These are phyloP conservation scores for Butyriboletus loyo DNA, from an alignment of 768 basidiomycete species.

Conservation along the genomic window DNA sequence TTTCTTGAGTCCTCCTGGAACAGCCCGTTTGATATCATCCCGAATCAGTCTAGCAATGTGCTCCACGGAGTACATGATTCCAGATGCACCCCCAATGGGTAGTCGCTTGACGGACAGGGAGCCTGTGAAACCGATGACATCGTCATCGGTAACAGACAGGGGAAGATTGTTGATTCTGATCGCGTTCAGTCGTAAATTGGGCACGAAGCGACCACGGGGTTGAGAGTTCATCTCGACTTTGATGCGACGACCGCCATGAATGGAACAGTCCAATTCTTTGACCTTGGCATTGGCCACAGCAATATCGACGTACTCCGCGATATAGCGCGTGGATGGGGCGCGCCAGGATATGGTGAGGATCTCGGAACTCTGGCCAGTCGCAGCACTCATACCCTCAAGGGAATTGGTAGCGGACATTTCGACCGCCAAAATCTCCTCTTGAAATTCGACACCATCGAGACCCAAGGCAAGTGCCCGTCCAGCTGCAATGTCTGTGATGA, in stretches of 20 bases:
- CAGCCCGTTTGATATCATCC: conserved; percentile 19
- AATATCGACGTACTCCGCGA: conserved; percentile 40
- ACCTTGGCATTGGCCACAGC: conserved; percentile 30
- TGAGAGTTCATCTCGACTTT: conserved; percentile 43
- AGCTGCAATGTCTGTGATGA: conserved; percentile 42
- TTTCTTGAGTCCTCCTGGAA: conserved; percentile 14
- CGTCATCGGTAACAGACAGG: conserved; percentile 16
- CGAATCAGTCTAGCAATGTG: conserved; percentile 22
- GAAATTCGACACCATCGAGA: conserved; percentile 50
- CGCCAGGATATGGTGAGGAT: conserved; percentile 52
- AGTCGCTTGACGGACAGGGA: conserved; percentile 26
- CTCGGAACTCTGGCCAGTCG: conserved; percentile 31
- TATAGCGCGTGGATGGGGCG: conserved; percentile 42
- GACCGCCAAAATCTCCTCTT: conserved; percentile 40
- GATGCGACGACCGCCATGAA: conserved; percentile 43
- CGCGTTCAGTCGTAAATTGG: conserved; percentile 30
- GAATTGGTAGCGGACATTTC: conserved; percentile 40
- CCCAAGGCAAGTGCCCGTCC: conserved; percentile 40
- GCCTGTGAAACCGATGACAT: conserved; percentile 32
- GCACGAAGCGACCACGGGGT: conserved; percentile 31
- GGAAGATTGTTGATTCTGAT: conserved; percentile 47
- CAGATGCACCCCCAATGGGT: conserved; percentile 19
- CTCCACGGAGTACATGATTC: conserved; percentile 17
- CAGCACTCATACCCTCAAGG: conserved; percentile 42
- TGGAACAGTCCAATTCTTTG: conserved; percentile 34